phyloP scores from a whole-genome alignment of 129 eudicot genomes.

The Logfia minima region DNA sequence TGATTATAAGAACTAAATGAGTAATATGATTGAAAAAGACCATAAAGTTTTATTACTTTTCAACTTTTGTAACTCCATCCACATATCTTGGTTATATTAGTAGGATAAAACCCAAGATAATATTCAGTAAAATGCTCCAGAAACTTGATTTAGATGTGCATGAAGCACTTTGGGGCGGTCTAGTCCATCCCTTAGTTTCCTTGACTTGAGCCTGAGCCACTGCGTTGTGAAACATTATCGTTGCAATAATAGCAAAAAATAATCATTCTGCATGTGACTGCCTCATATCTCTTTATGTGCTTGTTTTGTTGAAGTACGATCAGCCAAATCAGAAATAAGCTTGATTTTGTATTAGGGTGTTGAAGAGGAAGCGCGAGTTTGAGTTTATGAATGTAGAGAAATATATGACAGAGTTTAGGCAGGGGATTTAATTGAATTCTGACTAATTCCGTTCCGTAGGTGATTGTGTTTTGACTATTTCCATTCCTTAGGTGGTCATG shows the following conservation, averaged over 20 bases:
- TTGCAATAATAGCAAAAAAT: not conserved
- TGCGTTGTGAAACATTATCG: not conserved
- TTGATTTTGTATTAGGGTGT: conserved; percentile 9
- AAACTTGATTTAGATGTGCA: conserved; percentile 18
- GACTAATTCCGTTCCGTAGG: conserved; percentile 21
- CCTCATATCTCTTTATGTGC: conserved; percentile 6
- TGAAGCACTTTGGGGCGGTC: conserved; percentile 10
- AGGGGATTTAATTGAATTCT: conserved; percentile 12
- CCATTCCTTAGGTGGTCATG: not conserved
- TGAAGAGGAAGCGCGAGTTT: not conserved
- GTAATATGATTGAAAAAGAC: not conserved
- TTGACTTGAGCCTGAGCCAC: not conserved
- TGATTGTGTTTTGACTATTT: conserved; percentile 21
- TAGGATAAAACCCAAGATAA: conserved; percentile 18
- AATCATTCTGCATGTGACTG: not conserved
- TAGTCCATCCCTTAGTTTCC: not conserved
- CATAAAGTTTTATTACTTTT: not conserved
- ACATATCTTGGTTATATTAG: conserved; percentile 9
- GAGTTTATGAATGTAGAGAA: not conserved
- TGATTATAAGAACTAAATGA: not conserved
- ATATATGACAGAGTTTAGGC: conserved; percentile 12
- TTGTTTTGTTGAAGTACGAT: conserved; percentile 13
- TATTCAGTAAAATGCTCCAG: conserved; percentile 16
- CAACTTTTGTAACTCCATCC: not conserved
- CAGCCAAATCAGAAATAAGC: not conserved